phyloP scores from a whole-genome alignment of 78 protist species.

The Cyanophora paradoxa region DNA sequence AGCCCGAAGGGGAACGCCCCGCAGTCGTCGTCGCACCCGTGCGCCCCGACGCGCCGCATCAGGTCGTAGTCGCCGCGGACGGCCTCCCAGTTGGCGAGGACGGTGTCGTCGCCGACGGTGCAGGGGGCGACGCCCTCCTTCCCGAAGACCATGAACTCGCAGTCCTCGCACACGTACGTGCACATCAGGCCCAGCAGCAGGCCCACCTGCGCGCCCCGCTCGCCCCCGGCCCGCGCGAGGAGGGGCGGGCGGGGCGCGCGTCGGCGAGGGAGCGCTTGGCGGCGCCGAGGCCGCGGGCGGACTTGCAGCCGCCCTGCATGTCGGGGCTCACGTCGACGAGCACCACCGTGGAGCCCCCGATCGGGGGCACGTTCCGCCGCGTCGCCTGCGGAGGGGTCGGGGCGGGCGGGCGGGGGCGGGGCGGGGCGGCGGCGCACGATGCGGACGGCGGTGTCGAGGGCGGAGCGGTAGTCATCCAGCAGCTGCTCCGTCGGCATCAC shows the following conservation, averaged over 20 bases:
- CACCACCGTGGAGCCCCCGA: conserved; percentile 62
- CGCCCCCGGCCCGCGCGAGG: no score
- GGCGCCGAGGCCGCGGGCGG: conserved; percentile 1
- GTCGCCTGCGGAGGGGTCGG: conserved; percentile 72
- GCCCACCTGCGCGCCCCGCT: conserved; percentile 24
- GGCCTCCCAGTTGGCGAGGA: no score
- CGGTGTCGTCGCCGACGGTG: no score
- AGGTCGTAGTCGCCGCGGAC: conserved; percentile 54
- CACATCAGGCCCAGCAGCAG: conserved; percentile 67
- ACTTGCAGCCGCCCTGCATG: background rate
- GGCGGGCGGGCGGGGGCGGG: no score
- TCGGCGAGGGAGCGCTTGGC: no score
- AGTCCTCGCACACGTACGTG: conserved; percentile 61
- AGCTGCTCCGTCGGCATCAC: background rate
- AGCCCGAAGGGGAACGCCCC: background rate
- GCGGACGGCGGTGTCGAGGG: no score
- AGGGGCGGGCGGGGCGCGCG: no score
- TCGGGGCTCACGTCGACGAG: conserved; percentile 20
- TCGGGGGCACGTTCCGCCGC: conserved; percentile 62
- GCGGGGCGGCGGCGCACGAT: no score
- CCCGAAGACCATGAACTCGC: no score
- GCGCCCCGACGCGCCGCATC: conserved; percentile 9
- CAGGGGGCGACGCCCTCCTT: no score
- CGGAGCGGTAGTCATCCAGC: background rate
- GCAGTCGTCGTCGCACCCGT: background rate